Percentiles rank a stretch among this genome's conserved stretches.
Conservation (phyloP, 306 rosid genomes). For the Cyclanthera cordifolia region DNA sequence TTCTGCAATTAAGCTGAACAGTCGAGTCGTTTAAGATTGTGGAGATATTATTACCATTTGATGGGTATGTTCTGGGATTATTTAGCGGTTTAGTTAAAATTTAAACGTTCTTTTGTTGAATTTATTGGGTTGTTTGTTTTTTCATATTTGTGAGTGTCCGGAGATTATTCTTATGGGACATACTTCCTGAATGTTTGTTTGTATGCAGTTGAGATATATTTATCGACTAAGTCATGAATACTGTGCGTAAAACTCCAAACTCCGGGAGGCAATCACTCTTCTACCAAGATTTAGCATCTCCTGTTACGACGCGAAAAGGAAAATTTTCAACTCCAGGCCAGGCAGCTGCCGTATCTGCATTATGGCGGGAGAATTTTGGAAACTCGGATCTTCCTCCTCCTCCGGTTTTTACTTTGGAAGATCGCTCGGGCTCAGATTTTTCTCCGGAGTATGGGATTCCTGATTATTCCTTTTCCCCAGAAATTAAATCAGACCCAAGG, state of each 20-base stretch:
- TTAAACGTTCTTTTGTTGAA: not conserved
- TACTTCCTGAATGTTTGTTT: not conserved
- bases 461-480: constrained; percentile 78
- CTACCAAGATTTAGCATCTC: constrained; percentile 88
- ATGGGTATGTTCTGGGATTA: too few relatives aligned
- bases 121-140: too few relatives aligned
- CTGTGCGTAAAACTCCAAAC: constrained; percentile 60
- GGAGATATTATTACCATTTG: too few relatives aligned
- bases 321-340: constrained; percentile 76
- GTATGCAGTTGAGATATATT: not conserved
- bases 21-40: too few relatives aligned
- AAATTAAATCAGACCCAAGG: constrained; percentile 55
- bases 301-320: constrained; percentile 60
- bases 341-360: constrained; percentile 65
- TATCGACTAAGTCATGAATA: constrained; percentile 30
- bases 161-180: too few relatives aligned
- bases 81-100: not conserved
- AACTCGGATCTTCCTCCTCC: constrained; percentile 91
- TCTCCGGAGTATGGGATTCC: constrained; percentile 87
- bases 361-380: constrained; percentile 67
- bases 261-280: constrained; percentile 74
- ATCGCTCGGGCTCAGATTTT: constrained; percentile 72
- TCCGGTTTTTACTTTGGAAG: constrained; percentile 82
- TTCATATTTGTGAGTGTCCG: too few relatives aligned
- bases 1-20: not conserved